These are phyloP conservation scores for Neonectria hederae DNA, from an alignment of 2,329 filamentous ascomycete species.

Conservation along the genomic window DNA sequence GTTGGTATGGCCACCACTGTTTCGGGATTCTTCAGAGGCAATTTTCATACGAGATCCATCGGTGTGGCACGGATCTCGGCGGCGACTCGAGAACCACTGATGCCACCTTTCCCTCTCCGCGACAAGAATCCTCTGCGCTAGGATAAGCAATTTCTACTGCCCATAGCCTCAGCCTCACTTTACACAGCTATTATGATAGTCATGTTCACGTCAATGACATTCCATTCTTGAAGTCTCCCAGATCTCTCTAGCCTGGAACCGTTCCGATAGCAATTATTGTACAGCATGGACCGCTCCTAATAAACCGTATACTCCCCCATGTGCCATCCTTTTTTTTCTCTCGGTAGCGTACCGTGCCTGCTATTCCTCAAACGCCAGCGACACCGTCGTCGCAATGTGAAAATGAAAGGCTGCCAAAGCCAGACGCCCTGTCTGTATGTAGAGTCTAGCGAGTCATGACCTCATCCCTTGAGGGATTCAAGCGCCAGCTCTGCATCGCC, in stretches of 20 bases:
- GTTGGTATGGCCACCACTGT: conserved; percentile 23
- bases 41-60: conserved; percentile 23
- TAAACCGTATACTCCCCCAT: conserved; percentile 12
- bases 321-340: conserved; percentile 19
- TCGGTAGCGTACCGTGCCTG: conserved; percentile 25
- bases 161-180: background rate
- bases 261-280: conserved; percentile 9
- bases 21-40: conserved; percentile 21
- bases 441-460: conserved; percentile 24
- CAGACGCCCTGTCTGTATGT: conserved; percentile 24
- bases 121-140: conserved; percentile 17
- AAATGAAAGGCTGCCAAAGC: conserved; percentile 14
- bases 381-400: conserved; percentile 39
- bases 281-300: conserved; percentile 12
- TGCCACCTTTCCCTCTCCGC: conserved; percentile 29
- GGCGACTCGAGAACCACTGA: conserved; percentile 25
- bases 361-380: conserved; percentile 42
- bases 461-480: conserved; percentile 14
- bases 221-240: conserved; percentile 19
- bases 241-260: conserved; percentile 5
- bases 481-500: conserved; percentile 29
- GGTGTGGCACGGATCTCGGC: conserved; percentile 14
- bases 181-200: background rate
- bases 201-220: conserved; percentile 1
- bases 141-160: background rate